These are phyloP conservation scores for Pseudogymnoascus pannorum DNA, from an alignment of 2,329 filamentous ascomycete species.

Conservation along the genomic window DNA sequence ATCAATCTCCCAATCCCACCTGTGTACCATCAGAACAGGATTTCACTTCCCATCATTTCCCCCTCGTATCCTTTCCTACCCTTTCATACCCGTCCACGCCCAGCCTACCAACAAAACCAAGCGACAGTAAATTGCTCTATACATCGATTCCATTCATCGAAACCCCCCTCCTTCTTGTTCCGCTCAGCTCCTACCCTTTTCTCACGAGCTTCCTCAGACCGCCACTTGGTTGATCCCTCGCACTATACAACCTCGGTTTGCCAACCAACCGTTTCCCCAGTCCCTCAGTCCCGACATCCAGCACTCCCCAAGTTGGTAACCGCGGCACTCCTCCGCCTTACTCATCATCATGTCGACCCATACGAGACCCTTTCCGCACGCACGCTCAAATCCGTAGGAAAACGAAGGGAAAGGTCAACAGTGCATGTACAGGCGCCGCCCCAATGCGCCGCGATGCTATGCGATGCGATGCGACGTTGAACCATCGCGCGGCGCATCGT, in stretches of 20 bases:
- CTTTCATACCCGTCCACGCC: neutral
- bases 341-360: neutral
- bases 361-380: neutral
- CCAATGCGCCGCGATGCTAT: neutral
- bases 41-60: neutral
- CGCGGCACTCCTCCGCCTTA: neutral
- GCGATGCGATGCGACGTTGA: neutral
- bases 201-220: neutral
- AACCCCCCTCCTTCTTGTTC: neutral
- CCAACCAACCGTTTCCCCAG: neutral
- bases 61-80: neutral
- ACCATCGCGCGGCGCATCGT: neutral
- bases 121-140: neutral
- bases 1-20: neutral
- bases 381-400: neutral
- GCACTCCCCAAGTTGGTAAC: neutral
- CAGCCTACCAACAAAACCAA: neutral
- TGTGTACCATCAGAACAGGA: conserved; percentile 1
- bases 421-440: neutral
- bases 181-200: neutral
- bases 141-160: neutral
- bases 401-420: neutral
- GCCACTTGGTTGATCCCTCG: conserved; percentile 2
- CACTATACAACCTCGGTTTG: neutral
- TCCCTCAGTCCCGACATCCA: neutral